Base-by-base conservation (phyloP, 116 monocot genomes). In the Papilionanthe hybrid region DNA sequence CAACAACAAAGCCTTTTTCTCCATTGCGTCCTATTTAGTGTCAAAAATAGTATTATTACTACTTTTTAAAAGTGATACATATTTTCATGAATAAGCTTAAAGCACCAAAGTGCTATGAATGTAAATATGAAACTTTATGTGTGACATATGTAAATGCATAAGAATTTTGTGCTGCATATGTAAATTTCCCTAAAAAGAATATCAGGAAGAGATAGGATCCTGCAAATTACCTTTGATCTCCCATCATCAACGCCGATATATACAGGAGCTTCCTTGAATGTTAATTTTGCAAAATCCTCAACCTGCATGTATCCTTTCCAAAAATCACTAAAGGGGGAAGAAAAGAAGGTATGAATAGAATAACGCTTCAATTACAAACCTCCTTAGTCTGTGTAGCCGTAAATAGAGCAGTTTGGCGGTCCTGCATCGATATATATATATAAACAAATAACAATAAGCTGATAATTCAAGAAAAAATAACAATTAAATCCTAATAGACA, bases 311-410 rank as follows among this genome's bases (percentile, higher is more conserved):
- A 79, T 60, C 72, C 53, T 32, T 42, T 32, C 57, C 12, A 56
- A 43, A 11, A 18, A 73, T 75, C 1, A 73, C 1, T 43, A 32
- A 80, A 28, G 27, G 45, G 66, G 55, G 22, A 55, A 75, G 42
- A 56, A 74, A 18, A 32, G 20, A 48, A 3, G 13, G 27, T 13
- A 12, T 28, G 7, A 28, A 5, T 49, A 60, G 56, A 66, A 8
- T 68, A 57, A 13, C 5, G 71, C 42, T 19, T 42, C 42, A 78
- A 23, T 22, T 50, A 72, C 80, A 41, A 43, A 93, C 96, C 91
- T 97, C 85, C 81, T 94, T 88, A 9, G 97, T 92, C 75, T 97
- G 97, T 60, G 97, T 97, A 48, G 97, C 97, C 80, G 97, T 91
- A 79, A 97, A 94, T 30, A 97, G 91, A 55, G 91, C 94, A 17